Percentiles rank a stretch among this genome's conserved stretches.
Evolutionary conservation across 2,329 filamentous ascomycete species (phyloP).

Genomic region (Fusarium chuoi): DNA sequence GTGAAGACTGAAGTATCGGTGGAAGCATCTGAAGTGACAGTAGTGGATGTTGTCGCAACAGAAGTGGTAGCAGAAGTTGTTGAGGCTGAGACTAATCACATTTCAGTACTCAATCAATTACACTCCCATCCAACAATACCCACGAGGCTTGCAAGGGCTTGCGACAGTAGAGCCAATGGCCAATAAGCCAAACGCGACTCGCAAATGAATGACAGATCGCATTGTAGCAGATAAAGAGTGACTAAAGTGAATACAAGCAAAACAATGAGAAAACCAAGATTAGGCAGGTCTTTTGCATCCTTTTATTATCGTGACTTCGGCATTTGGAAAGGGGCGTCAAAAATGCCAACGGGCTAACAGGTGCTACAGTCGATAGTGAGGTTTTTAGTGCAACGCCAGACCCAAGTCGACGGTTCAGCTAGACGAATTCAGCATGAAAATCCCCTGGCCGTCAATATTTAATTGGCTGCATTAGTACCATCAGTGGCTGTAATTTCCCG

Average conservation of each 20-base stretch:
- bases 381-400: neutral
- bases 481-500: neutral
- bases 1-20: neutral
- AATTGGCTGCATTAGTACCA: neutral
- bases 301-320: neutral
- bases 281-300: accelerated
- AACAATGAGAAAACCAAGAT: accelerated
- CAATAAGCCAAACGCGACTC: neutral
- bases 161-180: neutral
- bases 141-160: neutral
- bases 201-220: neutral
- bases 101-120: neutral
- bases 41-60: neutral
- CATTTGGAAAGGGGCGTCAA: neutral
- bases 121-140: neutral
- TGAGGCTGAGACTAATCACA: neutral
- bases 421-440: neutral
- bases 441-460: neutral
- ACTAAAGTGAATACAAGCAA: neutral
- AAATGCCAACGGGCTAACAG: neutral
- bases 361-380: neutral
- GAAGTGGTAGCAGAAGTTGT: neutral
- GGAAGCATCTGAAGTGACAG: neutral
- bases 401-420: neutral
- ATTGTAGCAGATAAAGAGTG: neutral